Evolutionary conservation across 257 asterid species (phyloP).

Genomic region (Solanum gandarillasii): DNA sequence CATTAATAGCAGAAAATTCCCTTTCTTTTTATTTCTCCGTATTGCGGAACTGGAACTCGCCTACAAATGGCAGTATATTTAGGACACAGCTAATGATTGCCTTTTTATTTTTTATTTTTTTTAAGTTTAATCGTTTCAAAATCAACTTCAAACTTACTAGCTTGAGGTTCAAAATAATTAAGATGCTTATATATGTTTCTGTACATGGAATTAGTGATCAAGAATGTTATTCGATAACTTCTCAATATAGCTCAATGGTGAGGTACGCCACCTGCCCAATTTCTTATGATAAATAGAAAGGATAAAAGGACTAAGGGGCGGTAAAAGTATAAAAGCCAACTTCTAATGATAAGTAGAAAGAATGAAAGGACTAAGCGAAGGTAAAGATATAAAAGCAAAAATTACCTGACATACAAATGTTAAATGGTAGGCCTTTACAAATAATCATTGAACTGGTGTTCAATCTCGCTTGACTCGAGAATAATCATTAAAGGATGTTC

Average conservation of each 20-base stretch:
- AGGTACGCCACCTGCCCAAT: background rate
- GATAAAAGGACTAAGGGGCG: background rate
- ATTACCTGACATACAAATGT: background rate
- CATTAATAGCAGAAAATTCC: background rate
- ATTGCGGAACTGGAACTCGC: background rate
- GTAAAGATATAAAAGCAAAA: too few species aligned
- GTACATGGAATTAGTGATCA: background rate
- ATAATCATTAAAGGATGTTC: background rate
- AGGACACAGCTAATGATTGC: background rate
- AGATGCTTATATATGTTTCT: background rate
- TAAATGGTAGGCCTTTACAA: background rate
- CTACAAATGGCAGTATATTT: background rate
- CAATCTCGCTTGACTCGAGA: background rate
- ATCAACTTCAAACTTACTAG: too few species aligned
- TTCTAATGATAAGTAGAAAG: background rate
- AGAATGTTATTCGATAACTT: background rate
- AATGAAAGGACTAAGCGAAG: background rate
- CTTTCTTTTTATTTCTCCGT: background rate
- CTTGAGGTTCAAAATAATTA: background rate
- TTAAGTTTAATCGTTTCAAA: too few species aligned
- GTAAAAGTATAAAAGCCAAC: background rate
- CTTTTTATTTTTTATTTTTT: too few species aligned
- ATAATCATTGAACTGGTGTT: background rate
- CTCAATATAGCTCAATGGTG: background rate
- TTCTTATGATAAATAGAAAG: background rate